Percentiles rank a stretch among this genome's conserved stretches.
Evolutionary conservation across 805 yeast species (phyloP).

Genomic region (Scheffersomyces stipitis): DNA sequence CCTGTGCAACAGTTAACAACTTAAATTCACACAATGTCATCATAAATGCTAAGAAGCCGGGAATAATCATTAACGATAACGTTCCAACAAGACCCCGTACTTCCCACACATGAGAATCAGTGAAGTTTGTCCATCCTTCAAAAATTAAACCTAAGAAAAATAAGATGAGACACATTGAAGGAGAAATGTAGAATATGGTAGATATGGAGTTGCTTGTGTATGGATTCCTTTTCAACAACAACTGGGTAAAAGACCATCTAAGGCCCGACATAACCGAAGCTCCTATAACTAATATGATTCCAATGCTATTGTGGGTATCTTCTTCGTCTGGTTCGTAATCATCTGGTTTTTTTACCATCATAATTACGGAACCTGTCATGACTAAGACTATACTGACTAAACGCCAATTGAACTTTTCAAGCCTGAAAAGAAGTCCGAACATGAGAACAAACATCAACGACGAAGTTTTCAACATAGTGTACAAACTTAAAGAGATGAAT

Average conservation of each 20-base stretch:
- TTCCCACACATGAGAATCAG: slow-evolving; percentile 60
- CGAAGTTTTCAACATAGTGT: slow-evolving; percentile 91
- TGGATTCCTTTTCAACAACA: slow-evolving; percentile 62
- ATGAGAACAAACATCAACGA: slow-evolving; percentile 84
- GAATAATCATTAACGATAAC: slow-evolving; percentile 60
- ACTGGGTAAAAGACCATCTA: slow-evolving; percentile 93
- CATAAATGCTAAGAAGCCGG: slow-evolving; percentile 84
- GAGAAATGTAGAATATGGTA: slow-evolving; percentile 81
- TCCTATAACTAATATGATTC: slow-evolving; percentile 69
- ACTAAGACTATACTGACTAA: slow-evolving; percentile 67
- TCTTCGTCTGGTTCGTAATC: slow-evolving; percentile 14
- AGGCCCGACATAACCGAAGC: slow-evolving; percentile 86
- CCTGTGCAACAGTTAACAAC: slow-evolving; percentile 76
- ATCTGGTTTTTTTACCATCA: slow-evolving; percentile 67
- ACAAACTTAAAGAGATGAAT: slow-evolving; percentile 76
- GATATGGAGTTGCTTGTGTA: slow-evolving; percentile 72
- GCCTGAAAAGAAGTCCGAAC: slow-evolving; percentile 78
- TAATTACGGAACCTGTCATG: slow-evolving; percentile 80
- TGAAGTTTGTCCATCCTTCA: slow-evolving; percentile 65
- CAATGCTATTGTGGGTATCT: slow-evolving; percentile 38
- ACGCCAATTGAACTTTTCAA: slow-evolving; percentile 72
- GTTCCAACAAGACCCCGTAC: slow-evolving; percentile 58
- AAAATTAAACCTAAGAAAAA: slow-evolving; percentile 60
- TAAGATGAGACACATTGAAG: slow-evolving; percentile 71
- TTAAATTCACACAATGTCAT: slow-evolving; percentile 90